These are phyloP conservation scores for Orbilia blumenaviensis DNA, from an alignment of 2,329 filamentous ascomycete species.

Conservation along the genomic window DNA sequence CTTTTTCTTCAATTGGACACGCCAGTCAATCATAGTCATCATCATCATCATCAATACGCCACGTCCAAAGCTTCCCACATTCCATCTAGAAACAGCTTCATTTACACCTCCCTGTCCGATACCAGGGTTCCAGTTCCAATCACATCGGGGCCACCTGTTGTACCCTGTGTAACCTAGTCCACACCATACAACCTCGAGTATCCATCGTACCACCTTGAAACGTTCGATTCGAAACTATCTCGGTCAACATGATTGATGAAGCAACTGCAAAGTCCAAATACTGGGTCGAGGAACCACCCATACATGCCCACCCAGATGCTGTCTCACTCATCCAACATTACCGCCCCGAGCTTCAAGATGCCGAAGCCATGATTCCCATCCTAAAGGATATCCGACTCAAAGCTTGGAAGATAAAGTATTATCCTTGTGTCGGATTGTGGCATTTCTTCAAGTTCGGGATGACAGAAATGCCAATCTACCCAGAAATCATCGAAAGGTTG, in stretches of 20 bases:
- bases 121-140: neutral
- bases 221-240: too few species aligned
- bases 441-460: slow-evolving; percentile 61
- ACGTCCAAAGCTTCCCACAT: neutral
- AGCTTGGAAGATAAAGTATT: slow-evolving; percentile 60
- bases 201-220: neutral
- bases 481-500: slow-evolving; percentile 58
- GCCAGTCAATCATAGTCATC: too few species aligned
- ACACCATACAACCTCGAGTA: neutral
- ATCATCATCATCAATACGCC: neutral
- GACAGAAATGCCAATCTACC: slow-evolving; percentile 59
- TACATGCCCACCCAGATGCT: slow-evolving; percentile 41
- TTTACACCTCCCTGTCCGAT: neutral
- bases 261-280: slow-evolving; percentile 47
- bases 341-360: slow-evolving; percentile 36
- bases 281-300: slow-evolving; percentile 49
- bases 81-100: neutral
- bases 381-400: slow-evolving; percentile 54
- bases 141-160: neutral
- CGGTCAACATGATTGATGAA: slow-evolving; percentile 38
- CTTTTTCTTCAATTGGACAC: too few species aligned
- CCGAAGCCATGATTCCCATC: slow-evolving; percentile 26
- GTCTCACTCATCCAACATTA: slow-evolving; percentile 34
- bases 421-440: slow-evolving; percentile 61
- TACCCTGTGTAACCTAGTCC: neutral